Percentiles rank a stretch among this genome's conserved stretches.
Evolutionary conservation across 225 moss, liverwort and hornwort species (phyloP).

Genomic region (Polytrichum formosum): DNA sequence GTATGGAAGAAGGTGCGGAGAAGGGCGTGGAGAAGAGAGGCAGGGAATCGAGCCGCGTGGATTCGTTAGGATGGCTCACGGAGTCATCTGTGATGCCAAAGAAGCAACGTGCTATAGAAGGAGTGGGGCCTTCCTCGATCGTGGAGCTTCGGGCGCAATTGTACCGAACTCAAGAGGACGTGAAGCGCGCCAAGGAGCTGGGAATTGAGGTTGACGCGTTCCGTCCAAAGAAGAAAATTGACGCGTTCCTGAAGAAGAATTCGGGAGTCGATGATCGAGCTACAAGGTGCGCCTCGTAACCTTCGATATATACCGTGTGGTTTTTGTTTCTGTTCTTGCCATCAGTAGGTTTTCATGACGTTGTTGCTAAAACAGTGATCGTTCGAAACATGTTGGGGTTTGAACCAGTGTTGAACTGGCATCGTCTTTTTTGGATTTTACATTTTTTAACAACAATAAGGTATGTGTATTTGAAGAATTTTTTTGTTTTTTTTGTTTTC

Average conservation of each 20-base stretch:
- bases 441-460: too few relatives aligned
- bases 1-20: constrained; percentile 32
- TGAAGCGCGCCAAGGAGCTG: constrained; percentile 79
- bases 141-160: constrained; percentile 91
- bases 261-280: constrained; percentile 83
- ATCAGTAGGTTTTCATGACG: too few relatives aligned
- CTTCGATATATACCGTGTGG: background rate
- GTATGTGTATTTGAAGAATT: too few relatives aligned
- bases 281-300: constrained; percentile 29
- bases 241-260: constrained; percentile 70
- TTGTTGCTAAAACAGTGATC: too few relatives aligned
- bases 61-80: constrained; percentile 97
- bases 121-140: constrained; percentile 88
- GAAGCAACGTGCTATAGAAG: constrained; percentile 80
- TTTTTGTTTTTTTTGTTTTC: too few relatives aligned
- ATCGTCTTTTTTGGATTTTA: too few relatives aligned
- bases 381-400: too few relatives aligned
- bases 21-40: constrained; percentile 27
- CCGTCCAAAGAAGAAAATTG: constrained; percentile 62
- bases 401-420: too few relatives aligned
- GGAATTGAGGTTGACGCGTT: constrained; percentile 57
- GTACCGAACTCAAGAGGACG: constrained; percentile 85
- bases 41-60: constrained; percentile 48
- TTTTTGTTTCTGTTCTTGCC: too few relatives aligned
- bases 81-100: constrained; percentile 94